Evolutionary conservation across 768 basidiomycete species (phyloP), one percentile per base, ranked within the genome.

Genomic region (Leccinum longicurvipes): DNA sequence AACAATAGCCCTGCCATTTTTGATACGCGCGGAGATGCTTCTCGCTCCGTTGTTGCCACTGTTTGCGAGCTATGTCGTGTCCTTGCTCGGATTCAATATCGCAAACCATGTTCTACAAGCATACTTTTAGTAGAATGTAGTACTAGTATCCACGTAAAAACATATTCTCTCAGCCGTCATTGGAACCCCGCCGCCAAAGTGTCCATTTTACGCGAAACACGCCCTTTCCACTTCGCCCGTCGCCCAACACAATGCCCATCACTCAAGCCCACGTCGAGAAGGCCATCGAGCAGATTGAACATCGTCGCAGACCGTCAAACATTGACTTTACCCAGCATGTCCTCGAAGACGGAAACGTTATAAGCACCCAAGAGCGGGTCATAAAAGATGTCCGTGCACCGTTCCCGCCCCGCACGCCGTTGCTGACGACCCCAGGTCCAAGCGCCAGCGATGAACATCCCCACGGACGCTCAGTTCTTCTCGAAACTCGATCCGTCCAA

Each of bases 401-500:
- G 24, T 19, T 19, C 12, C 4, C 12, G 28, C 32, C 10, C 23
- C 27, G 47, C 50, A 53, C 53, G 54, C 59, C 50, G 24, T 36
- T 63, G n/a, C 36, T 39, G n/a, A 39, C 36, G 42, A 59, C 44
- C 7, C 19, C 31, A 97, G 94, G 94, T 98, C 8, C 97, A 98
- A 86, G 95, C 97, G 24, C 96, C 97, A 24, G 95, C 97, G 48
- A 95, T 96, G 86, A 78, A 77, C 63, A 82, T 87, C 56, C 97
- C 97, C 1, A 94, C 95, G 2, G 84, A 90, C 62, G 91, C 90
- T 63, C 93, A 98, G 71, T 99, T 98, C 82, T 98, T 87, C 76
- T 87, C 89, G 55, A 70, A 65, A 56, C 81, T 84, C 63, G 96
- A 98, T 76, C 86, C 82, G 44, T 81, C 86, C 27, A 98, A 96